Evolutionary conservation across 257 asterid species (phyloP), one percentile per base, ranked within the genome.

Genomic region (Solanum chmielewskii): DNA sequence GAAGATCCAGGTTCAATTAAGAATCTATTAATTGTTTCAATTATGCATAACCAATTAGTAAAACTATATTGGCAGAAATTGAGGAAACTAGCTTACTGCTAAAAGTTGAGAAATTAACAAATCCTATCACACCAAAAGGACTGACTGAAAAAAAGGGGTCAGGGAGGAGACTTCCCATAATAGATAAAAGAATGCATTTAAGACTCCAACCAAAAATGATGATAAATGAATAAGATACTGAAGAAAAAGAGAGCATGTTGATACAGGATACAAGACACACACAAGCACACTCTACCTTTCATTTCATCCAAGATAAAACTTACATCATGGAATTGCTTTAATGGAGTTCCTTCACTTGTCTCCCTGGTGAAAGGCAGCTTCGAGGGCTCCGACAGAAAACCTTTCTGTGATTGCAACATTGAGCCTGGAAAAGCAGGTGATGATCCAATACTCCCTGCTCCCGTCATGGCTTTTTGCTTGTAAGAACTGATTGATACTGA

Each of bases 261-360:
- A 78, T 44, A 66, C 66, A 41, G 47, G 83, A 70, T 85, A 70
- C 13, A 73, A 66, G 31, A 39, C 31, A 33, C 75, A 35, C 82
- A 82, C 49, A 81, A 29, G 59, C 85, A 87, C 66, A 81, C 20
- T 49, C 45, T 47, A 49, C 41, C 29, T 75, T 83, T 85, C 33
- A 86, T 84, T 44, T 44, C 77, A 90, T 41, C 83, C 83, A 33
- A 47, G 88, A 88, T 25, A 81, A 49, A 49, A 86, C 84, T 89
- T 94, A 95, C 99, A 87, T 92, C 95, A 90, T 91, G 95, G 89
- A 94, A 91, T 87, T 95, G 96, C 83, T 93, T 93, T 73, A 94
- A 87, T 64, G 89, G 90, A 86, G 86, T 94, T 87, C 90, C 94
- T 77, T 89, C 90, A 78, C 92, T 89, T 88, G 87, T 41, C 86